Evolutionary conservation across 1,284 basidiomycete genomes (phyloP), one percentile per base, ranked within the genome.

Genomic region (Erythrobasidium hasegawianum): DNA sequence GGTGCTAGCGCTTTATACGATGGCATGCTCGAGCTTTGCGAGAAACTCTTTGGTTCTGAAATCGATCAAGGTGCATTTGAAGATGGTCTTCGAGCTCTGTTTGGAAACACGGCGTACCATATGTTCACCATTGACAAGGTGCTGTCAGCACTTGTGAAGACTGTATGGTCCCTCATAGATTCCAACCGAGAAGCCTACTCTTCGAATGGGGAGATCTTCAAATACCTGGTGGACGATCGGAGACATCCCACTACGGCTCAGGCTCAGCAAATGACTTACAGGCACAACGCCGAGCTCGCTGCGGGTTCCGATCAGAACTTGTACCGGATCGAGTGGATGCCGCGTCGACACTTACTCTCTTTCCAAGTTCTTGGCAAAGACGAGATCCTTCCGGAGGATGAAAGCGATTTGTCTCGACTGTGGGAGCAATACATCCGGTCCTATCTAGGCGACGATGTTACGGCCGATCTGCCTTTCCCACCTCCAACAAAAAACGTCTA

Each of bases 31-130:
- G 90, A 88, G 69, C 87, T 91, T n/a, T 90, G 89, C 76, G 93
- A 96, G 79, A 90, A 90, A 80, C 78, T 96, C 55, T 97, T 97
- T 75, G 90, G 93, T 73, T 87, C 85, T 68, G 93, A 97, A 75
- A 82, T 97, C 69, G 95, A 97, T 78, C 88, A 88, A 74, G 80
- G 83, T 29, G 86, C 86, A 18, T 97, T 92, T 75, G 96, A 98
- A 77, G 95, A 98, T 76, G 89, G 91, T 73, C 86, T 96, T 83
- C 81, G 96, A 68, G 91, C 90, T 84, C 94, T 98, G 83, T 97
- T 95, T 80, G 90, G 92, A 38, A 94, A 87, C 71, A 89, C 92
- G 82, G 93, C 92, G 72, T 79, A 86, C 72, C 72, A 78, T n/a
- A 72, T 80, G 49, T 78, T 78, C 47, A 78, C 79, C 4, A 55